A percentile compares a stretch with the other conserved stretches of the same genome.
Conservation (phyloP, 495 filamentous ascomycete genomes). For the Aspergillus olivimuriae region DNA sequence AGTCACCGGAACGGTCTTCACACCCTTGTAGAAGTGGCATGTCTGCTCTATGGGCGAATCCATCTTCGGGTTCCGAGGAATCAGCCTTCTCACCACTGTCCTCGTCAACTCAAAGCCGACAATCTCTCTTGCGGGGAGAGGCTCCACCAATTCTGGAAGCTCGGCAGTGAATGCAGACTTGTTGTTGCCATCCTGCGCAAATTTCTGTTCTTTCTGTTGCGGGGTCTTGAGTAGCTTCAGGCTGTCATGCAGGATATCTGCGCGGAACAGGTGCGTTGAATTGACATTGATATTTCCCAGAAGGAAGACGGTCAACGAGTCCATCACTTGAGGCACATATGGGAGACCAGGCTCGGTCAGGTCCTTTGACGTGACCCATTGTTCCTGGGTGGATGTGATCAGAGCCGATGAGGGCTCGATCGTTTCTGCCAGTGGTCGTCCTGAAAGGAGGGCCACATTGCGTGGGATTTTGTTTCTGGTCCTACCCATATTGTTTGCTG, state of each 20-base stretch:
- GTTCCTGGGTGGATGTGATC: conserved; percentile 5
- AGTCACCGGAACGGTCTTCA: too few species aligned
- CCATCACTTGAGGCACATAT: conserved; percentile 55
- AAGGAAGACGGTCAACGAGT: conserved; percentile 61
- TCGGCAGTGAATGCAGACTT: not conserved
- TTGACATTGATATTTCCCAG: conserved; percentile 83
- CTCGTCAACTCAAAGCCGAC: conserved; percentile 49
- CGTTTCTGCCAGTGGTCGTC: conserved; percentile 26
- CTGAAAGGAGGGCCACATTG: conserved; percentile 22
- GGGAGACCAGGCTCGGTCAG: conserved; percentile 23
- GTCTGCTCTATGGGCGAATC: conserved; percentile 74
- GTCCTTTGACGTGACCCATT: conserved; percentile 32
- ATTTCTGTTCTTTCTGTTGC: conserved; percentile 18
- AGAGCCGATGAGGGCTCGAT: conserved; percentile 15
- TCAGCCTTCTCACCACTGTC: conserved; percentile 63
- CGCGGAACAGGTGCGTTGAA: conserved; percentile 74
- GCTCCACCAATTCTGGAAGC: conserved; percentile 4
- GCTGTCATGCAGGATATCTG: conserved; percentile 69
- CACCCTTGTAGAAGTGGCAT: conserved; percentile 56
- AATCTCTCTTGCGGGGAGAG: conserved; percentile 31
- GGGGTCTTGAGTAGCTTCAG: conserved; percentile 24
- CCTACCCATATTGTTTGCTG: not conserved
- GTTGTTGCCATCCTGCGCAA: conserved; percentile 3
- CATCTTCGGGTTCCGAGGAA: conserved; percentile 72
- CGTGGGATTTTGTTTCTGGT: conserved; percentile 9